Percentiles rank a stretch among this genome's conserved stretches.
These are phyloP conservation scores for Nemania diffusa DNA, from an alignment of 2,329 filamentous ascomycete species.

Conservation along the genomic window DNA sequence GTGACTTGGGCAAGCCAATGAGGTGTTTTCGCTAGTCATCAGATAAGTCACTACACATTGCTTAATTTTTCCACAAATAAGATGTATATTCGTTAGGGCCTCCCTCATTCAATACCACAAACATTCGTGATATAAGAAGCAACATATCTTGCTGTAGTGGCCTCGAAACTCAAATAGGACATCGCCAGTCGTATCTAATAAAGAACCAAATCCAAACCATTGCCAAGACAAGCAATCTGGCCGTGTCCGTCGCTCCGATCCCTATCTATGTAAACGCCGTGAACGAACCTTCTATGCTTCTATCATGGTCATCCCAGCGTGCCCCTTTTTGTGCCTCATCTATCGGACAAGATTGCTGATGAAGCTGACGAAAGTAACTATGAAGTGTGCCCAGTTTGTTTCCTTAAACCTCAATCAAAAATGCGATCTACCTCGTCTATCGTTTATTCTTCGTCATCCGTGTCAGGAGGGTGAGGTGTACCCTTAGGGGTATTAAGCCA, in stretches of 20 bases:
- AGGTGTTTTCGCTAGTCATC: not conserved
- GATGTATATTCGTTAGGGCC: not conserved
- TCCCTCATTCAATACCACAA: not conserved
- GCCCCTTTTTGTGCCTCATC: slow-evolving; percentile 23
- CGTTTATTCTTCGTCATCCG: slow-evolving; percentile 74
- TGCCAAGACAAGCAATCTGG: slow-evolving; percentile 10
- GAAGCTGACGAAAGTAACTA: slow-evolving; percentile 15
- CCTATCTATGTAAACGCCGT: slow-evolving; percentile 36
- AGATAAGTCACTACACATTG: not conserved
- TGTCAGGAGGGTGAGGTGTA: slow-evolving; percentile 79
- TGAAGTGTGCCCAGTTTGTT: not conserved
- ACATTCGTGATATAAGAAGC: not conserved
- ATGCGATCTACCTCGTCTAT: slow-evolving; percentile 18
- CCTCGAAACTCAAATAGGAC: not conserved
- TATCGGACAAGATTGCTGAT: slow-evolving; percentile 20
- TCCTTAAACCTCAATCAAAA: slow-evolving; percentile 10
- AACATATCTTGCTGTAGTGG: not conserved
- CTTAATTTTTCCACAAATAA: not conserved
- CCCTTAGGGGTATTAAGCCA: slow-evolving; percentile 89
- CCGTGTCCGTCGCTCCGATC: slow-evolving; percentile 19
- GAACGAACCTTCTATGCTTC: slow-evolving; percentile 34
- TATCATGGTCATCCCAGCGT: slow-evolving; percentile 31
- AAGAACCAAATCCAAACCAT: slow-evolving; percentile 25
- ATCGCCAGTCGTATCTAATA: not conserved
- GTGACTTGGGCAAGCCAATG: not conserved